Evolutionary conservation across 2,329 filamentous ascomycete genomes (phyloP), one percentile per base, ranked within the genome.

Genomic region (Fusarium tanahbumbuense): DNA sequence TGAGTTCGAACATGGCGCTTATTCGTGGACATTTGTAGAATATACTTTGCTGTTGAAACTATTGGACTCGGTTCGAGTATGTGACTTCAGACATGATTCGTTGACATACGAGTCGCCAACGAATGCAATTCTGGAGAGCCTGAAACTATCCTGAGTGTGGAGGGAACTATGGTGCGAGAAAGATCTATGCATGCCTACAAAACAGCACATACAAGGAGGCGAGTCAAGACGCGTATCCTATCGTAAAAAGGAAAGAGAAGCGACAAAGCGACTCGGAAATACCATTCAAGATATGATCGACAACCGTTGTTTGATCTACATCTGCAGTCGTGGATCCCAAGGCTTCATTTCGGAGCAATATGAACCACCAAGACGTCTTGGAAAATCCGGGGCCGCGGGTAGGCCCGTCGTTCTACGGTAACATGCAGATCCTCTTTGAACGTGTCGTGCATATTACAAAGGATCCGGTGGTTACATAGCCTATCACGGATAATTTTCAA

Each of bases 391-490:
- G 54, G 58, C 53, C 27, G 20, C 67, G 67, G 67, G 57, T 71
- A 68, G 58, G 57, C 57, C 67, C 63, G 67, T 63, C 50, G 44
- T 23, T 50, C 16, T 42, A 42, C 15, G 15, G 49, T 48, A 55
- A 28, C n/a, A 20, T 59, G 58, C 50, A 59, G 41, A 53, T 53
- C 46, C 15, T 53, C 12, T 30, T 32, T 41, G 23, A 28, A 20
- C 49, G 50, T 69, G 32, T 53, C 56, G 50, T 62, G 68, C 68
- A 71, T 49, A 47, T 65, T 41, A 34, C 25, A 62, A 30, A 57
- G 55, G 48, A 65, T 64, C 15, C 30, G 22, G 40, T 55, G 34
- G 44, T 28, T 56, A 56, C 45, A 34, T 28, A 49, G 28, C 68
- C 68, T 71, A 71, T 70, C 68, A 64, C 8, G 13, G 25, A 47